These are phyloP conservation scores for Wickerhamiella cacticola DNA, from an alignment of 805 yeast genomes.

Conservation along the genomic window DNA sequence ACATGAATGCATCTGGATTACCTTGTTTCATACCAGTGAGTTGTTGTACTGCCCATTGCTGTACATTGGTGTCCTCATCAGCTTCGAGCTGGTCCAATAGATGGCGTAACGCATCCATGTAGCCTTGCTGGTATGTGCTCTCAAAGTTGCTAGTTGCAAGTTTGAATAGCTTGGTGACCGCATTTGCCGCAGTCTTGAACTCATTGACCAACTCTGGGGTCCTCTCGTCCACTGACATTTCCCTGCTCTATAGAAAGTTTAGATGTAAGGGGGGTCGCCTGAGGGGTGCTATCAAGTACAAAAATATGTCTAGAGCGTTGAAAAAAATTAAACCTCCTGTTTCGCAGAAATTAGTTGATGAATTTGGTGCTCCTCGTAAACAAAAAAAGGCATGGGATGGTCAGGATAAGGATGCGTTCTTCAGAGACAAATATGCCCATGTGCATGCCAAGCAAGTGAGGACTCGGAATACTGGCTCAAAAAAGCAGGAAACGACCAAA, in stretches of 20 bases:
- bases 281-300: neutral
- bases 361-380: slow-evolving; percentile 20
- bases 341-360: slow-evolving; percentile 1
- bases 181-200: slow-evolving; percentile 13
- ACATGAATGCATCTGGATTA: neutral
- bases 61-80: slow-evolving; percentile 5
- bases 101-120: slow-evolving; percentile 9
- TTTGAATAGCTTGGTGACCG: slow-evolving; percentile 13
- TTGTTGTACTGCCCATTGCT: slow-evolving; percentile 11
- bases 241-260: neutral
- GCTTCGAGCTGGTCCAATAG: slow-evolving; percentile 12
- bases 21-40: slow-evolving; percentile 8
- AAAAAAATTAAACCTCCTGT: slow-evolving; percentile 11
- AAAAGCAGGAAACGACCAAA: neutral
- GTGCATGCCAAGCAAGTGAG: slow-evolving; percentile 43
- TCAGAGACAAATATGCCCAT: slow-evolving; percentile 51
- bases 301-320: neutral
- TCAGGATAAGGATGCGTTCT: slow-evolving; percentile 50
- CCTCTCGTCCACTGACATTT: slow-evolving; percentile 1
- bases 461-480: slow-evolving; percentile 9
- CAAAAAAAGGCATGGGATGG: slow-evolving; percentile 59
- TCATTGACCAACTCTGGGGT: slow-evolving; percentile 9
- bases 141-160: slow-evolving; percentile 5
- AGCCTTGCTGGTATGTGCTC: slow-evolving; percentile 11
- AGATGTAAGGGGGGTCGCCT: neutral